phyloP scores from a whole-genome alignment of 1,284 basidiomycete species.

The Peniophora sp. region DNA sequence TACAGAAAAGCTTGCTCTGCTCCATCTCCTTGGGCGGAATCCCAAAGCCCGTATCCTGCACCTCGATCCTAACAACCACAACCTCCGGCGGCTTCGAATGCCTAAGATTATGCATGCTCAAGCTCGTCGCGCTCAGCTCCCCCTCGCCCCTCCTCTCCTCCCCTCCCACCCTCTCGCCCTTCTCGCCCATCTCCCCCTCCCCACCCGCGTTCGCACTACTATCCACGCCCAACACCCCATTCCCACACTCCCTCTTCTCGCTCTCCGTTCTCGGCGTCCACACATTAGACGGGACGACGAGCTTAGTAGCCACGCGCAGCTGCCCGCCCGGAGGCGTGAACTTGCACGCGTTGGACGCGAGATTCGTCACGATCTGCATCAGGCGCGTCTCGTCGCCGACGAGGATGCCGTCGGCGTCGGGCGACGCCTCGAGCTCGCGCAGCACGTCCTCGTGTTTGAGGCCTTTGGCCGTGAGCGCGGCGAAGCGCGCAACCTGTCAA shows the following conservation, averaged over 20 bases:
- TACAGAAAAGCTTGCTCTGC: constrained; percentile 70
- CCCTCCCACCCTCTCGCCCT: not conserved
- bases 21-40: constrained; percentile 67
- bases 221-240: not conserved
- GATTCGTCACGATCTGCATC: constrained; percentile 73
- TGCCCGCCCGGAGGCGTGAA: constrained; percentile 74
- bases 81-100: constrained; percentile 36
- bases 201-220: not conserved
- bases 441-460: constrained; percentile 32
- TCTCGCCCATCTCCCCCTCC: not conserved
- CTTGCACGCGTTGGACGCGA: constrained; percentile 72
- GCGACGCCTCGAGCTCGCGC: constrained; percentile 31
- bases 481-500: constrained; percentile 47
- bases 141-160: constrained; percentile 7
- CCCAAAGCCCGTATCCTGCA: constrained; percentile 76
- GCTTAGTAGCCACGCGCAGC: constrained; percentile 49
- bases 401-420: constrained; percentile 55
- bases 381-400: constrained; percentile 76
- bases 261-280: constrained; percentile 9
- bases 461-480: constrained; percentile 52
- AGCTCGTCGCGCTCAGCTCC: constrained; percentile 35
- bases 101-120: constrained; percentile 43
- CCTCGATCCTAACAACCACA: constrained; percentile 75
- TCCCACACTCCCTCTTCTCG: not conserved
- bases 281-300: constrained; percentile 38